A percentile compares a stretch with the other conserved stretches of the same genome.
These are phyloP conservation scores for Boletus rubropictus DNA, from an alignment of 768 basidiomycete genomes.

Conservation along the genomic window DNA sequence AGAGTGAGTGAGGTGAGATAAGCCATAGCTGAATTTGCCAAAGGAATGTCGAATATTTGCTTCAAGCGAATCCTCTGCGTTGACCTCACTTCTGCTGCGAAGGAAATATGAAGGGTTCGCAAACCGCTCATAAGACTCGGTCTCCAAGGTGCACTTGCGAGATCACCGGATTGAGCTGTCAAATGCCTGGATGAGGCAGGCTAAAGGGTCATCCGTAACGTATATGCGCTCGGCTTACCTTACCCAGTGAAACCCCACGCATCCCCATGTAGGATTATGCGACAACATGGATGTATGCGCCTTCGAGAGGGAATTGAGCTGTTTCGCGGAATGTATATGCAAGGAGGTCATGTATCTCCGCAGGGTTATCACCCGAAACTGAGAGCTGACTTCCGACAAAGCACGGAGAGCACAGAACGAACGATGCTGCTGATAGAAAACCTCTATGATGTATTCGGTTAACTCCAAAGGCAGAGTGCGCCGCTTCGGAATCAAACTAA, in stretches of 20 bases:
- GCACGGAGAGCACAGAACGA: constrained; percentile 34
- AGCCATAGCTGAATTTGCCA: constrained; percentile 23
- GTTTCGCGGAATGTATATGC: constrained; percentile 16
- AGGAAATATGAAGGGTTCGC: constrained; percentile 37
- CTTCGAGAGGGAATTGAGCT: constrained; percentile 28
- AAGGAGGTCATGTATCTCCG: constrained; percentile 30
- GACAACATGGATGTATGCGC: constrained; percentile 28
- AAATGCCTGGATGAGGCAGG: constrained; percentile 15
- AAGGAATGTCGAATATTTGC: constrained; percentile 30
- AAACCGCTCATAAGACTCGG: constrained; percentile 33
- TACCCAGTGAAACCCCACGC: constrained; percentile 39
- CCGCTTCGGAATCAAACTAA: constrained; percentile 1
- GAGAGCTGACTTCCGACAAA: constrained; percentile 37
- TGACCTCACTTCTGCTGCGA: constrained; percentile 37
- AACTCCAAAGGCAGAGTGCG: constrained; percentile 29
- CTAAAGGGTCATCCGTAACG: background rate
- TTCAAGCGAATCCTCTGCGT: constrained; percentile 39
- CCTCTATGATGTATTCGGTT: constrained; percentile 26
- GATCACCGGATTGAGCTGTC: constrained; percentile 12
- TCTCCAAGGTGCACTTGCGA: constrained; percentile 23
- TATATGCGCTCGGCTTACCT: constrained; percentile 36
- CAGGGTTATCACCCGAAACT: constrained; percentile 40
- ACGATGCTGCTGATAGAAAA: constrained; percentile 15
- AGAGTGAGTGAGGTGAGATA: constrained; percentile 46
- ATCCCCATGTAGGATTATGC: constrained; percentile 10